Conservation (phyloP, 768 basidiomycete genomes). For the Rhodotorula kratochvilovae region DNA sequence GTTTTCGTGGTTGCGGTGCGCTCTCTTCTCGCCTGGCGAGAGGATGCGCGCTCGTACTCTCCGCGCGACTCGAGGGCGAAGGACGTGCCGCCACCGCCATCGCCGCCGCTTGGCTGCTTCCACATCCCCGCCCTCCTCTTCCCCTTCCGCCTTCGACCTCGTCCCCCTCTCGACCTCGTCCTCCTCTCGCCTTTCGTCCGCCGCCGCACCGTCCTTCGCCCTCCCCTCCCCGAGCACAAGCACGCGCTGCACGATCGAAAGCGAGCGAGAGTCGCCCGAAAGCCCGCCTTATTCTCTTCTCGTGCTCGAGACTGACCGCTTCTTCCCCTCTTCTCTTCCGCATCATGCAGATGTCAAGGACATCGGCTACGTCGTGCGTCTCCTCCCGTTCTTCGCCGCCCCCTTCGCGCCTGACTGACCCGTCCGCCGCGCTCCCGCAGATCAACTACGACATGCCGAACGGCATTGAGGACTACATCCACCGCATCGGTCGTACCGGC, state of each 20-base stretch:
- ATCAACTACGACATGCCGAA: slow-evolving; percentile 96
- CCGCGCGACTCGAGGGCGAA: background rate
- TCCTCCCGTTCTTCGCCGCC: background rate
- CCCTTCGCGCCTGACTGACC: background rate
- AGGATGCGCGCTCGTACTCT: too few relatives aligned
- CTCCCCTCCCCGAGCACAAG: background rate
- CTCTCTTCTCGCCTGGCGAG: too few relatives aligned
- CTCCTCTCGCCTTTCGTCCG: background rate
- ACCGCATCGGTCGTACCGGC: slow-evolving; percentile 76
- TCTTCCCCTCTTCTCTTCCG: slow-evolving; percentile 6
- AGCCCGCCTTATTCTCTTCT: background rate
- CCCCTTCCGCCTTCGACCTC: background rate
- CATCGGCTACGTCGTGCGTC: slow-evolving; percentile 81
- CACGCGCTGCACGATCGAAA: background rate
- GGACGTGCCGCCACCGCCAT: background rate
- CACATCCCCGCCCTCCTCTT: background rate
- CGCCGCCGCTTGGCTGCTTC: background rate
- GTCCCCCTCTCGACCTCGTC: background rate
- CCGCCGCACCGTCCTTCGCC: background rate
- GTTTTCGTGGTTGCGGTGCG: too few relatives aligned
- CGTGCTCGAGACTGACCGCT: slow-evolving; percentile 29
- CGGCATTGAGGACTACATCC: slow-evolving; percentile 62
- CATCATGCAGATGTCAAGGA: slow-evolving; percentile 87
- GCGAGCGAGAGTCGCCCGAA: background rate
- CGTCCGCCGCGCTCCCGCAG: background rate